Evolutionary conservation across 768 basidiomycete genomes (phyloP).

Genomic region (Neoboletus brunneissimus): DNA sequence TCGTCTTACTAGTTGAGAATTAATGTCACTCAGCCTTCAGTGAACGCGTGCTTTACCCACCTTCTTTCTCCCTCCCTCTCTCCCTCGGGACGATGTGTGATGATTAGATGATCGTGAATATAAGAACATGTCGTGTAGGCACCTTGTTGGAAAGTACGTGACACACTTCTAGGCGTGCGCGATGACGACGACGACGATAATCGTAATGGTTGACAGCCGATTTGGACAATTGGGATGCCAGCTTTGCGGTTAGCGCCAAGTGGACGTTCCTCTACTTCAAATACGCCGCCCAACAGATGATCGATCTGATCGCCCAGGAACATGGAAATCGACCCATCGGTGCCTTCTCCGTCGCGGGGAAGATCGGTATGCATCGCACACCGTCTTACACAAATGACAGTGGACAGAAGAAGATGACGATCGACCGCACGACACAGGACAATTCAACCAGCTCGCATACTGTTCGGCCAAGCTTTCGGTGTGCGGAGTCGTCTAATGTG

Average conservation of each 20-base stretch:
- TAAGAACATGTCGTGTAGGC: conserved; percentile 5
- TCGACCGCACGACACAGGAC: background rate
- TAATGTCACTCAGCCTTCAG: background rate
- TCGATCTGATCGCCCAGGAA: conserved; percentile 20
- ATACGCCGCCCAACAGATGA: conserved; percentile 22
- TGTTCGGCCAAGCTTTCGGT: conserved; percentile 15
- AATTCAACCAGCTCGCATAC: conserved; percentile 6
- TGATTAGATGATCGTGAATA: conserved; percentile 13
- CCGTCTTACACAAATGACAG: too few relatives aligned
- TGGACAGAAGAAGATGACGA: background rate
- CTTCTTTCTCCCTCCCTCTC: background rate
- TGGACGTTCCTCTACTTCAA: conserved; percentile 29
- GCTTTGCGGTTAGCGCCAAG: conserved; percentile 16
- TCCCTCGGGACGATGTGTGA: background rate
- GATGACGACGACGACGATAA: too few relatives aligned
- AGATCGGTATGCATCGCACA: background rate
- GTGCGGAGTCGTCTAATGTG: conserved; percentile 10
- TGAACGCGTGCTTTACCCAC: background rate
- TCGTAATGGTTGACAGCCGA: conserved; percentile 3
- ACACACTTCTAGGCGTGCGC: too few relatives aligned
- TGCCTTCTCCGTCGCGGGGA: conserved; percentile 2
- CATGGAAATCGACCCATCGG: conserved; percentile 2
- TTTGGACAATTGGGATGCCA: conserved; percentile 27
- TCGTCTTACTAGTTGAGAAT: background rate
- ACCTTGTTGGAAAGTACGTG: conserved; percentile 6